phyloP scores from a whole-genome alignment of 768 basidiomycete species.

The Coprinopsis sp. region DNA sequence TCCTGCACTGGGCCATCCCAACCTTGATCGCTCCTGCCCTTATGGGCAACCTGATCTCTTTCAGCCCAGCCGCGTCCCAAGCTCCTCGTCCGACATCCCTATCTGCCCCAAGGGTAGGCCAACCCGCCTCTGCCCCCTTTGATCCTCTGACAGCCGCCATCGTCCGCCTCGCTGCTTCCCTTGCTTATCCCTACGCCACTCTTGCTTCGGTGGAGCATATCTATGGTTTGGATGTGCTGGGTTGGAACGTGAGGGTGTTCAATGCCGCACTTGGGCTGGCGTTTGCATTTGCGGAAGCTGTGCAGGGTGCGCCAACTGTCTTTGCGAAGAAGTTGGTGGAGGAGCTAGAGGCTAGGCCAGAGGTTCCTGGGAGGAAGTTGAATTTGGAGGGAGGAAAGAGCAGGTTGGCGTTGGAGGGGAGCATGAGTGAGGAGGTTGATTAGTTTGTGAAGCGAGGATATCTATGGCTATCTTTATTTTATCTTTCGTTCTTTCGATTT shows the following conservation, averaged over 20 bases:
- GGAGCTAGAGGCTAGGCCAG: conserved; percentile 21
- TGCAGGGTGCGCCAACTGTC: conserved; percentile 40
- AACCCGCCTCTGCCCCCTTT: conserved; percentile 29
- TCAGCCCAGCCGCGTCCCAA: conserved; percentile 35
- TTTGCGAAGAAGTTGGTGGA: conserved; percentile 26
- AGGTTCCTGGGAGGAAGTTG: background rate
- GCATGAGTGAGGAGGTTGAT: no score
- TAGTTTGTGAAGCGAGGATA: no score
- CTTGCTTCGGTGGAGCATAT: conserved; percentile 20
- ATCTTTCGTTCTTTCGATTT: background rate
- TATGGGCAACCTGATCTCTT: conserved; percentile 58
- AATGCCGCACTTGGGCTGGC: conserved; percentile 52
- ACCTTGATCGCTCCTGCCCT: conserved; percentile 54
- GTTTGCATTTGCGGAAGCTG: conserved; percentile 66
- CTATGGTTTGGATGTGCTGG: conserved; percentile 50
- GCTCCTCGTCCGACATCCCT: conserved; percentile 3
- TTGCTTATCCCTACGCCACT: conserved; percentile 48
- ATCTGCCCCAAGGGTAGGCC: background rate
- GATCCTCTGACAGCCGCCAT: conserved; percentile 66
- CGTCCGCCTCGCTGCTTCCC: conserved; percentile 54
- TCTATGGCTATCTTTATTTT: background rate
- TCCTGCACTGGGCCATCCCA: conserved; percentile 62
- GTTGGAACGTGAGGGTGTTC: conserved; percentile 50
- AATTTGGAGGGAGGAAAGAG: background rate
- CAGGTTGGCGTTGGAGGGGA: no score